These are phyloP conservation scores for Protomyces inundatus DNA, from an alignment of 1,139 yeast genomes.

Conservation along the genomic window DNA sequence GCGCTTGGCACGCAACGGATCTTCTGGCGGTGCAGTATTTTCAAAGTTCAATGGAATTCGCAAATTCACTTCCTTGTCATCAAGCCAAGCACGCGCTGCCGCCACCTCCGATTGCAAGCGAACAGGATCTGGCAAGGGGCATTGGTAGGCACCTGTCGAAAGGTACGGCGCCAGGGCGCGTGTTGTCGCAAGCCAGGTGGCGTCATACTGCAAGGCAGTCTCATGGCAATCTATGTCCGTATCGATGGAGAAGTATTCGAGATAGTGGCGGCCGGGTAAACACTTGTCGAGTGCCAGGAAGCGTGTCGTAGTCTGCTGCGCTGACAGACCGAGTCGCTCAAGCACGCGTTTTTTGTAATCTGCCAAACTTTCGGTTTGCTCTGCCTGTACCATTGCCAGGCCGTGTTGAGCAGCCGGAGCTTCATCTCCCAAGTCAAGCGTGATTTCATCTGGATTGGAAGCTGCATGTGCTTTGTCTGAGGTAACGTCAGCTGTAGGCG, in stretches of 20 bases:
- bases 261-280: constrained; percentile 53
- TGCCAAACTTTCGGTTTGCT: neutral
- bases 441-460: neutral
- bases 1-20: neutral
- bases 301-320: constrained; percentile 40
- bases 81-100: constrained; percentile 37
- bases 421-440: neutral
- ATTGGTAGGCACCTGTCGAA: constrained; percentile 27
- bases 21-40: constrained; percentile 29
- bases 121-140: constrained; percentile 29
- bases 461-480: neutral
- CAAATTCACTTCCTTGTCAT: constrained; percentile 35
- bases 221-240: constrained; percentile 6
- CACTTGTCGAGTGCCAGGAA: constrained; percentile 87
- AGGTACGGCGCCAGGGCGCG: constrained; percentile 35
- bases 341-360: constrained; percentile 15
- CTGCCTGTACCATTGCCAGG: neutral
- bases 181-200: constrained; percentile 42
- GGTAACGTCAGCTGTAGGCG: constrained; percentile 22
- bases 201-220: constrained; percentile 36
- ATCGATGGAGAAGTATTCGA: constrained; percentile 45
- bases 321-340: neutral
- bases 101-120: constrained; percentile 28
- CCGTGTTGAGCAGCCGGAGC: neutral
- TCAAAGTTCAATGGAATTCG: constrained; percentile 34